Conservation (phyloP, 768 basidiomycete species). For the Collybiopsis confluens region DNA sequence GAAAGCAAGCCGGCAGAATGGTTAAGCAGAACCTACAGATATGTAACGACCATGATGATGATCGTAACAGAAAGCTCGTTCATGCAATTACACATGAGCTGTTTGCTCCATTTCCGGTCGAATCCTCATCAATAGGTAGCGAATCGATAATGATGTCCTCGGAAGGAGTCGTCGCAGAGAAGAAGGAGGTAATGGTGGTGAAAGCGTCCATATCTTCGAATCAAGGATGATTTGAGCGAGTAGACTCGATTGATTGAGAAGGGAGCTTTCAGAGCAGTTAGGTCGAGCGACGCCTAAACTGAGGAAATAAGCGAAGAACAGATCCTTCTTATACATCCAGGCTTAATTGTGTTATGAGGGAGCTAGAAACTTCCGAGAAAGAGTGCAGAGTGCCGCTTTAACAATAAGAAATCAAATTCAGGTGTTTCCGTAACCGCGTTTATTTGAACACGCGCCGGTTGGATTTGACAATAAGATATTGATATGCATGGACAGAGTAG, state of each 20-base stretch:
- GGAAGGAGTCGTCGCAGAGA: background rate
- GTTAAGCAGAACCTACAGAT: background rate
- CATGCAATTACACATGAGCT: conserved; percentile 2
- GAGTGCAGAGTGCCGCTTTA: no score
- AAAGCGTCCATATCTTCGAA: conserved; percentile 5
- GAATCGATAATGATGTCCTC: background rate
- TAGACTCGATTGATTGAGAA: background rate
- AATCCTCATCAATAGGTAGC: background rate
- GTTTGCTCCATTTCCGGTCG: background rate
- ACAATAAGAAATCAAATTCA: no score
- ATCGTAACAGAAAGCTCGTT: background rate
- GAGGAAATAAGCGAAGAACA: background rate
- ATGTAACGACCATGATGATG: background rate
- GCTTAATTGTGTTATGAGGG: background rate
- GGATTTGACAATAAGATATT: background rate
- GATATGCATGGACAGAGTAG: background rate
- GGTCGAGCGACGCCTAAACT: background rate
- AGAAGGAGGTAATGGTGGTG: background rate
- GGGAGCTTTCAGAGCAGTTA: background rate
- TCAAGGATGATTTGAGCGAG: background rate
- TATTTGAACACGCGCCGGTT: background rate
- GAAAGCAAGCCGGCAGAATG: background rate
- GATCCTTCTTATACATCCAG: background rate
- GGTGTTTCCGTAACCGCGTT: background rate
- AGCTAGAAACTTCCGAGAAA: no score